phyloP scores from a whole-genome alignment of 2,329 filamentous ascomycete genomes.

The Periconia sp. region DNA sequence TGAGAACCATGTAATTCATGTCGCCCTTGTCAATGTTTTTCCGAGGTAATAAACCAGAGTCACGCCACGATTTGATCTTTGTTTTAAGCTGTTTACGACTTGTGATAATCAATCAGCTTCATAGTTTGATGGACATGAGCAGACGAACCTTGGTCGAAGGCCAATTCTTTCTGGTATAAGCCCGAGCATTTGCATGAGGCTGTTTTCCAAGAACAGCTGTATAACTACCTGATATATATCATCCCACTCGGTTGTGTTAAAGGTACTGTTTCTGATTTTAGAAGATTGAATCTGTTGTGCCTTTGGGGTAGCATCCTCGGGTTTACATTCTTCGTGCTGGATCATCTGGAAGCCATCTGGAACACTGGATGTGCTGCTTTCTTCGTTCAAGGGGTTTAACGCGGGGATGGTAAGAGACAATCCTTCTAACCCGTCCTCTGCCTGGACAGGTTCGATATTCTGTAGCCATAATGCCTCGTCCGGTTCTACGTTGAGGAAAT shows the following conservation, averaged over 20 bases:
- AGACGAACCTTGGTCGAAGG: background rate
- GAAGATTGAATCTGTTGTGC: background rate
- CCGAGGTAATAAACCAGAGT: background rate
- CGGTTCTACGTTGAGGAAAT: background rate
- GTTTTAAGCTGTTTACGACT: constrained; percentile 1
- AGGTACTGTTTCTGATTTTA: background rate
- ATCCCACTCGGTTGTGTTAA: background rate
- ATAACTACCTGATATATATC: background rate
- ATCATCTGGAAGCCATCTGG: background rate
- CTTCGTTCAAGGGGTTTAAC: background rate
- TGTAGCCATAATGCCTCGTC: background rate
- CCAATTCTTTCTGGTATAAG: background rate
- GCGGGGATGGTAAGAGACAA: background rate
- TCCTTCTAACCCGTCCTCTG: background rate
- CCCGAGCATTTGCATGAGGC: background rate
- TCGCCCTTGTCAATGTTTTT: background rate
- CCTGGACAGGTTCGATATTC: background rate
- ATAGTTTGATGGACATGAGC: background rate
- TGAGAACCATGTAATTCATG: background rate
- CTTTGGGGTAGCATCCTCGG: background rate
- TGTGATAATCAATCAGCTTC: background rate
- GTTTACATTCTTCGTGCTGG: background rate
- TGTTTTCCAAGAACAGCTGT: background rate
- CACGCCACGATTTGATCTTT: background rate
- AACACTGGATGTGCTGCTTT: background rate